Evolutionary conservation across 2,329 filamentous ascomycete species (phyloP), one percentile per base, ranked within the genome.

Genomic region (Ascochyta viciae-villosae): DNA sequence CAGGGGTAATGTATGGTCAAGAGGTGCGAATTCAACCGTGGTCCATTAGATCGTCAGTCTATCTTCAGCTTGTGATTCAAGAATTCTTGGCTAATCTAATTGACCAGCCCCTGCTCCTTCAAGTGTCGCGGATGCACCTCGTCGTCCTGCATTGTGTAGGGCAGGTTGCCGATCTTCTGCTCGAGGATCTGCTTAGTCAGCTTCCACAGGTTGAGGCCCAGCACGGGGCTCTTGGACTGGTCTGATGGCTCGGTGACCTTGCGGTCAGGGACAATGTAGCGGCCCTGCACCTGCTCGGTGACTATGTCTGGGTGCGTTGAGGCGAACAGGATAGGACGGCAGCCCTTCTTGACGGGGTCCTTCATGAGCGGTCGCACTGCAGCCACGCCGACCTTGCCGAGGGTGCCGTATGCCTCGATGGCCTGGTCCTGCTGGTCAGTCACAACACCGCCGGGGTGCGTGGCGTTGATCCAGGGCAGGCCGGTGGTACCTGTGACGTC

Each of bases 341-440:
- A 83, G 0, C 81, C 81, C 49, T 80, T 54, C 23, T 79, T 74
- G 0, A 82, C 70, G 0, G 80, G 79, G 57, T 83, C 79, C 54
- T 81, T 81, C 78, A 83, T 77, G 55, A 83, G 79, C 1, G 80
- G 81, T 29, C 75, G 64, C 2, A 77, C 67, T 3, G 70, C 75
- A 44, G 72, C 76, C 9, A 81, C 79, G 2, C 78, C 79, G 31
- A 82, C 63, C 51, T 79, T 80, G 15, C 80, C 80, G 1, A 81
- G 57, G 0, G 72, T 75, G 1, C 81, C 81, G 54, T 85, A 83
- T 1, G 80, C 78, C 31, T 83, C 80, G 13, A 78, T 75, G 0
- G 81, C 79, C 56, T 84, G 82, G 6, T 77, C 64, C 50, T 73
- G 80, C 64, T 82, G 80, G 58, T 81, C 78, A 0, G 81, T 83